Evolutionary conservation across 2,329 filamentous ascomycete species (phyloP).

Genomic region (Diaporthe destruens): DNA sequence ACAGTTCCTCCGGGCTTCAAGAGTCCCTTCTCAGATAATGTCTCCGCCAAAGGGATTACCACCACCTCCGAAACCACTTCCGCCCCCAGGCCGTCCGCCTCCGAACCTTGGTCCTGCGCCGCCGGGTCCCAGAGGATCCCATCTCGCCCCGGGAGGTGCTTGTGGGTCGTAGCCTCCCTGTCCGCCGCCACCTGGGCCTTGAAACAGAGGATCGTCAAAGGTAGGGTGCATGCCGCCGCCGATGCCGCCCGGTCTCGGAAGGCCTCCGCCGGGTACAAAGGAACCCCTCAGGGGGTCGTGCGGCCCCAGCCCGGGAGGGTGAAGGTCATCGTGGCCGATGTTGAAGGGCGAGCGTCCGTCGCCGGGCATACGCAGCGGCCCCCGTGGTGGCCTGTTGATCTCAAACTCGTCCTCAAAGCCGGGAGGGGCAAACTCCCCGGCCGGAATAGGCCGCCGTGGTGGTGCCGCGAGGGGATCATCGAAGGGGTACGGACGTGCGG

Average conservation of each 20-base stretch:
- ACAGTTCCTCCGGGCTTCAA: not conserved
- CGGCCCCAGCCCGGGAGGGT: constrained; percentile 87
- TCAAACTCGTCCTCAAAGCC: constrained; percentile 95
- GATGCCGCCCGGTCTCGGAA: constrained; percentile 68
- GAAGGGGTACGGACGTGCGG: constrained; percentile 70
- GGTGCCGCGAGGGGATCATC: constrained; percentile 74
- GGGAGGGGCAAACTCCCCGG: constrained; percentile 84
- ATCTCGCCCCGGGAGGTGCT: constrained; percentile 89
- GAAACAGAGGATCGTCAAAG: constrained; percentile 90
- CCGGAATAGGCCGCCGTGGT: constrained; percentile 73
- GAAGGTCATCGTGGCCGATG: constrained; percentile 88
- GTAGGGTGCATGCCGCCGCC: constrained; percentile 93
- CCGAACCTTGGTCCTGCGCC: constrained; percentile 58
- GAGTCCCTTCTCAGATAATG: constrained; percentile 47
- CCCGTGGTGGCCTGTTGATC: constrained; percentile 75
- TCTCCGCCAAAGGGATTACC: constrained; percentile 48
- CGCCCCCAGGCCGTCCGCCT: constrained; percentile 56
- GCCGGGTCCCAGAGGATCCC: constrained; percentile 86
- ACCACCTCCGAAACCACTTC: constrained; percentile 51
- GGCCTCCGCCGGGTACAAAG: constrained; percentile 70
- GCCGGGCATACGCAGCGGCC: constrained; percentile 45
- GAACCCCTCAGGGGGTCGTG: constrained; percentile 82
- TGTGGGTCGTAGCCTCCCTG: constrained; percentile 73
- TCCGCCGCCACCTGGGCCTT: constrained; percentile 62
- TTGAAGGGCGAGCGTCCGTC: constrained; percentile 70